These are phyloP conservation scores for Candida tunisiensis DNA, from an alignment of 1,139 yeast genomes.

Conservation along the genomic window DNA sequence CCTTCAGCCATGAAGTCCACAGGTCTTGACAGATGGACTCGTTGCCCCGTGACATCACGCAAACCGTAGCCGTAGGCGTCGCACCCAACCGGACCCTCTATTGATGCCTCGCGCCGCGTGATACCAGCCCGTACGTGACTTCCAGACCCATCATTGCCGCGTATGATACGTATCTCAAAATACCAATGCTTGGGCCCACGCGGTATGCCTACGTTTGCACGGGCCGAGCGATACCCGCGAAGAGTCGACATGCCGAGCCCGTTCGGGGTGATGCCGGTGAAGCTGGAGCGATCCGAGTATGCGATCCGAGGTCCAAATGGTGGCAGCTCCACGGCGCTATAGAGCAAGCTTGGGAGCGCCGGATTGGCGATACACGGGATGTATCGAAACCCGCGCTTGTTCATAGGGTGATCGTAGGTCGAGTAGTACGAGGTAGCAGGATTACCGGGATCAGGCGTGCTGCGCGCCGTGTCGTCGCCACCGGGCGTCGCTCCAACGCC, in stretches of 20 bases:
- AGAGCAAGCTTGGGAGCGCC: conserved; percentile 37
- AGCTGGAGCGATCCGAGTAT: conserved; percentile 56
- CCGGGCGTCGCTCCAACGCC: too few species aligned
- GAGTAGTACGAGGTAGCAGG: conserved; percentile 14
- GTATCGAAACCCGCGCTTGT: conserved; percentile 70
- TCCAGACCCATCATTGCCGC: conserved; percentile 19
- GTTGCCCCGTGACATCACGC: conserved; percentile 68
- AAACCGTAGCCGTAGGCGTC: conserved; percentile 91
- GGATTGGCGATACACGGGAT: conserved; percentile 66
- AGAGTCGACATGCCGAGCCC: conserved; percentile 30
- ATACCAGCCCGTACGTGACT: conserved; percentile 70
- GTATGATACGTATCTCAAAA: conserved; percentile 50
- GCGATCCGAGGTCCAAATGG: conserved; percentile 50
- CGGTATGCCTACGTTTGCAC: conserved; percentile 59
- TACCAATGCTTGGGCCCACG: conserved; percentile 64
- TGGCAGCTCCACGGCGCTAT: conserved; percentile 58
- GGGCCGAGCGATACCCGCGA: conserved; percentile 68
- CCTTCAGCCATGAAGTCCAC: conserved; percentile 33
- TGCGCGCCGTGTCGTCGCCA: too few species aligned
- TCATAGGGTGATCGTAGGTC: conserved; percentile 65
- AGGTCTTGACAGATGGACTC: conserved; percentile 61
- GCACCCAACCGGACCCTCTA: conserved; percentile 92
- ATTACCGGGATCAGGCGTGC: too few species aligned
- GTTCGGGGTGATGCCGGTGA: conserved; percentile 31
- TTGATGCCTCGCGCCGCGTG: conserved; percentile 68